Conservation (phyloP, 495 filamentous ascomycete species). For the Penicillium daleae region DNA sequence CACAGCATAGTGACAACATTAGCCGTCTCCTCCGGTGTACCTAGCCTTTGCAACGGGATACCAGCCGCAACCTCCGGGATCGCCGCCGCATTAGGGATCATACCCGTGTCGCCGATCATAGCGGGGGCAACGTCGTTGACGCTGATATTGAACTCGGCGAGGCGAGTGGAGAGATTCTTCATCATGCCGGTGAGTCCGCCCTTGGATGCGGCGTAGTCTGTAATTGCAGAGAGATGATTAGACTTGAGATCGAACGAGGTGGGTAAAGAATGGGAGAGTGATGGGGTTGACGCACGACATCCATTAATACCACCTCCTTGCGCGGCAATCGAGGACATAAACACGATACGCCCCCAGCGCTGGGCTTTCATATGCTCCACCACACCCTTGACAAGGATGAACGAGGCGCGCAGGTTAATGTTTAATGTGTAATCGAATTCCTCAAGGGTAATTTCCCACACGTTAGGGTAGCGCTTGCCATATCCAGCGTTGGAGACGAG, state of each 20-base stretch:
- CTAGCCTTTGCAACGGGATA: slow-evolving; percentile 67
- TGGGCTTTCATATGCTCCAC: slow-evolving; percentile 66
- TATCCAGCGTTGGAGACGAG: slow-evolving; percentile 62
- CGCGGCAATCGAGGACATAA: slow-evolving; percentile 69
- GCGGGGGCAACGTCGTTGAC: slow-evolving; percentile 77
- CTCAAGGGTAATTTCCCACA: slow-evolving; percentile 59
- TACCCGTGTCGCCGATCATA: slow-evolving; percentile 71
- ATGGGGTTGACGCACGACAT: slow-evolving; percentile 48
- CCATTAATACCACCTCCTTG: slow-evolving; percentile 70
- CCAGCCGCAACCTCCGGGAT: slow-evolving; percentile 55
- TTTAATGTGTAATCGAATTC: slow-evolving; percentile 70
- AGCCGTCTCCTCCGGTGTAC: slow-evolving; percentile 67
- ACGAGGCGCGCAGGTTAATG: slow-evolving; percentile 68
- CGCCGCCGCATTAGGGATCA: slow-evolving; percentile 62
- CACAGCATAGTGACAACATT: slow-evolving; percentile 70
- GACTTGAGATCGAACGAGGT: neutral
- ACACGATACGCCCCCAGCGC: slow-evolving; percentile 69
- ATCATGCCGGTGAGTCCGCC: slow-evolving; percentile 67
- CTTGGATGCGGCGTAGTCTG: slow-evolving; percentile 70
- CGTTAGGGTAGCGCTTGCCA: slow-evolving; percentile 51
- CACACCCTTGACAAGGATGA: slow-evolving; percentile 66
- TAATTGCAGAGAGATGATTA: neutral
- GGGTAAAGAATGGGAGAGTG: neutral
- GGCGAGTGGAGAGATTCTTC: slow-evolving; percentile 64
- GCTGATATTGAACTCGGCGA: slow-evolving; percentile 67